Percentiles rank a stretch among this genome's conserved stretches.
Conservation (phyloP, 305 asterid species). For the Fraxinus floribunda region DNA sequence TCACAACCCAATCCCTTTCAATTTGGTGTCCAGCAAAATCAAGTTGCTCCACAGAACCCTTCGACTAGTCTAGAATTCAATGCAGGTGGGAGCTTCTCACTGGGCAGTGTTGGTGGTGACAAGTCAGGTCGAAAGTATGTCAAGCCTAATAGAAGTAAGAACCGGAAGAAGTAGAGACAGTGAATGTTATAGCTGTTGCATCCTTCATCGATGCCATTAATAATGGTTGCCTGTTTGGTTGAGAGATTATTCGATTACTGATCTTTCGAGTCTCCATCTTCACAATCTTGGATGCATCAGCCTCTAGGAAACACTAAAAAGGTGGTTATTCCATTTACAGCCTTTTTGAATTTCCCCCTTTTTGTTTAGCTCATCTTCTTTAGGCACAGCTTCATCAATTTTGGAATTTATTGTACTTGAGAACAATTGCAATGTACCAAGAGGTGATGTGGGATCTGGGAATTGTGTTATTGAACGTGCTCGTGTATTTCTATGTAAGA, state of each 20-base stretch:
- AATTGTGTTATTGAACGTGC: constrained; percentile 15
- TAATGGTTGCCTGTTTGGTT: background rate
- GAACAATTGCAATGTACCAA: constrained; percentile 23
- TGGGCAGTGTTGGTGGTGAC: constrained; percentile 77
- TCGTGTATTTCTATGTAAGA: constrained; percentile 10
- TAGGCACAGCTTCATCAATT: constrained; percentile 32
- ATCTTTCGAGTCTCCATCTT: background rate
- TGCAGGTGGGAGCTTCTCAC: constrained; percentile 73
- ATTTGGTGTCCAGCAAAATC: constrained; percentile 66
- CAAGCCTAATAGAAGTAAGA: constrained; percentile 47
- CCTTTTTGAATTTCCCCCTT: background rate
- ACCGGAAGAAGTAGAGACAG: constrained; percentile 49
- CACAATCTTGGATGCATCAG: background rate
- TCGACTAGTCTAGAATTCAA: constrained; percentile 54
- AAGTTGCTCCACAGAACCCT: constrained; percentile 43
- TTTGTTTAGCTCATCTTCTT: constrained; percentile 27
- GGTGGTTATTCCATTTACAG: background rate
- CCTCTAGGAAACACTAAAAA: background rate
- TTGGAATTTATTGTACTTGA: constrained; percentile 20
- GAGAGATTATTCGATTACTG: background rate
- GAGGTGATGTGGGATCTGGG: constrained; percentile 15
- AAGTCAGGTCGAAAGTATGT: constrained; percentile 62
- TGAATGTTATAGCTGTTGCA: background rate
- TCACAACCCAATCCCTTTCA: constrained; percentile 49
- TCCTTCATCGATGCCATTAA: background rate